Base-by-base conservation (phyloP, 495 filamentous ascomycete genomes). In the Sphaerosporella brunnea region DNA sequence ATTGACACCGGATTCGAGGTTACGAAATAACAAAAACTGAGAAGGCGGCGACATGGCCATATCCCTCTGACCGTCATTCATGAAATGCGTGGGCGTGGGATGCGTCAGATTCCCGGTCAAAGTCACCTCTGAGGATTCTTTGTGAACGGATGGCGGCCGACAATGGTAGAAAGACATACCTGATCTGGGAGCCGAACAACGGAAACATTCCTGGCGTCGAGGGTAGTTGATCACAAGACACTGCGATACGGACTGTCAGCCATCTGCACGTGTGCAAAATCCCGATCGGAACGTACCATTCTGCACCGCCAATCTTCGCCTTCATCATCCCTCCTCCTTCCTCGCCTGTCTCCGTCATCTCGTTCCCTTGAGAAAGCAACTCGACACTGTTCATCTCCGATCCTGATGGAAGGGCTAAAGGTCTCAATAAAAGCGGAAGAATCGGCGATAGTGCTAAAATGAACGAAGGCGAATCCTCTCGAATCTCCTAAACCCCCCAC, bases 281-380 rank as follows among this genome's bases (percentile, higher is more conserved):
- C n/a, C 16, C n/a, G 13, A 30, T 20, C 7, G 36, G 32, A 35
- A 65, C 70, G 53, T 58, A 87, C 82, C 55, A 73, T 72, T 45
- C 73, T 67, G 54, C 84, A 92, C 13, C 69, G 77, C 84, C 84
- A 92, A 54, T 85, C 80, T 21, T 78, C 78, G 19, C 78, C 80
- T 0, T 68, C 69, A 47, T 71, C 24, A 60, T 58, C 19, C 67
- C 70, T 49, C 63, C 63, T 48, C 68, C 62, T 47, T 75, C 72
- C 35, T 73, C 73, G 51, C 73, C 68, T 50, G 49, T 75, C 76
- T 13, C 73, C 69, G 35, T 73, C 63, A 23, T 74, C 68, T 35
- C 73, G 62, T 40, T 64, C 63, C 34, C 61, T 59, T 18, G 59
- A 47, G 45, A 64, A 65, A 43, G 35, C 61, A 49, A 54, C 58